Conservation (phyloP, 2,329 filamentous ascomycete species). For the Penicillium sp. region DNA sequence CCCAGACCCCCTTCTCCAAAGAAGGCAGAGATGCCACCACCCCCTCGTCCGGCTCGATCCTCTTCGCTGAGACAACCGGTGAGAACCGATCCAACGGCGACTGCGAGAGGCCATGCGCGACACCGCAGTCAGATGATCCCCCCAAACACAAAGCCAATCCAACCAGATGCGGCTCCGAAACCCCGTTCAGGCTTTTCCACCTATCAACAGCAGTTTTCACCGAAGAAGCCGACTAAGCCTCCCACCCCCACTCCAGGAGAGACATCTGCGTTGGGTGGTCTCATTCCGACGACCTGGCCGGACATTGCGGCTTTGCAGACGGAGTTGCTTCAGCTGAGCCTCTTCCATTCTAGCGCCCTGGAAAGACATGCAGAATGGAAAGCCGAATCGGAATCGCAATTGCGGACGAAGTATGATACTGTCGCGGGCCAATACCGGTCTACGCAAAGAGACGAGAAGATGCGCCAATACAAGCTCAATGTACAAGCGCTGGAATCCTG, state of each 20-base stretch:
- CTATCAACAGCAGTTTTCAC: constrained; percentile 41
- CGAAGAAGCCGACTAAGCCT: constrained; percentile 36
- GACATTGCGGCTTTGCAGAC: constrained; percentile 41
- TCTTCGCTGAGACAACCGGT: constrained; percentile 39
- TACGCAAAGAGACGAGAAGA: constrained; percentile 33
- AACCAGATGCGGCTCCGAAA: constrained; percentile 16
- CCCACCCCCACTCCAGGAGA: constrained; percentile 19
- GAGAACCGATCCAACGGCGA: constrained; percentile 12
- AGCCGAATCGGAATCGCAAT: constrained; percentile 25
- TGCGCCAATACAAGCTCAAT: constrained; percentile 35
- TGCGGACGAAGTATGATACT: constrained; percentile 36
- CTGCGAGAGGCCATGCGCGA: constrained; percentile 30
- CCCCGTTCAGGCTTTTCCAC: constrained; percentile 34
- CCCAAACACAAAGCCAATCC: constrained; percentile 17
- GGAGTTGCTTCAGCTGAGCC: constrained; percentile 45
- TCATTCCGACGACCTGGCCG: constrained; percentile 32
- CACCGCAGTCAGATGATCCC: constrained; percentile 38
- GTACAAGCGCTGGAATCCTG: constrained; percentile 36
- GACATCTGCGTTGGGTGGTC: constrained; percentile 12
- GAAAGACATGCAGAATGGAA: constrained; percentile 34
- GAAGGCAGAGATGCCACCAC: constrained; percentile 36
- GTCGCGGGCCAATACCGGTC: constrained; percentile 37
- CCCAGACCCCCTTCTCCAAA: constrained; percentile 24
- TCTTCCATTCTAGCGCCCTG: constrained; percentile 36
- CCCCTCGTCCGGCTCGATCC: constrained; percentile 36